phyloP scores from a whole-genome alignment of 2,329 filamentous ascomycete species.

The Ophiocordyceps camponoti-floridani region DNA sequence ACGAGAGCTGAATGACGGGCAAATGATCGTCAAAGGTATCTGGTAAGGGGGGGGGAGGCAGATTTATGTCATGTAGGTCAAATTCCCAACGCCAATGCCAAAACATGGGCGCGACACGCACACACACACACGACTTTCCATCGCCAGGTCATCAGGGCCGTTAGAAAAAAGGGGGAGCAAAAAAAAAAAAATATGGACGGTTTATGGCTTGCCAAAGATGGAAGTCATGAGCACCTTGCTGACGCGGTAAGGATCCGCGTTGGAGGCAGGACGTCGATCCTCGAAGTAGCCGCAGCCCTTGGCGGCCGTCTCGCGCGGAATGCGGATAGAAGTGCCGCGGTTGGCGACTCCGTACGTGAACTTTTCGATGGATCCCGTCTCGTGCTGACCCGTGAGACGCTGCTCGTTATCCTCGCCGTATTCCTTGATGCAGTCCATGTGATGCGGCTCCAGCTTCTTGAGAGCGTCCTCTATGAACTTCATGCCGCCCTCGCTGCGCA shows the following conservation, averaged over 20 bases:
- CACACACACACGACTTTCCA: too few species aligned
- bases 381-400: slow-evolving; percentile 82
- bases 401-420: slow-evolving; percentile 93
- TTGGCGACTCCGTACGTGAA: slow-evolving; percentile 93
- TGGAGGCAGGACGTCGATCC: slow-evolving; percentile 65
- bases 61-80: neutral
- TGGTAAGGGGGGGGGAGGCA: neutral
- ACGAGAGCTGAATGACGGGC: neutral
- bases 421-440: slow-evolving; percentile 74
- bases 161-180: too few species aligned
- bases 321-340: slow-evolving; percentile 85
- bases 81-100: neutral
- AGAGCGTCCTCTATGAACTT: slow-evolving; percentile 79
- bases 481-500: slow-evolving; percentile 84
- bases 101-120: neutral
- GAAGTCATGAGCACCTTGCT: slow-evolving; percentile 70
- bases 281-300: slow-evolving; percentile 95
- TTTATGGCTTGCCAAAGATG: slow-evolving; percentile 20
- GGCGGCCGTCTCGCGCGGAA: slow-evolving; percentile 67
- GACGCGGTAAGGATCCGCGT: slow-evolving; percentile 70
- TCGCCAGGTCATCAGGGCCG: too few species aligned
- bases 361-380: slow-evolving; percentile 84
- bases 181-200: too few species aligned
- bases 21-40: neutral
- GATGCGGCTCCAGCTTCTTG: slow-evolving; percentile 65